Evolutionary conservation across 140 eudicot species (phyloP).

Genomic region (Cichorium intybus): DNA sequence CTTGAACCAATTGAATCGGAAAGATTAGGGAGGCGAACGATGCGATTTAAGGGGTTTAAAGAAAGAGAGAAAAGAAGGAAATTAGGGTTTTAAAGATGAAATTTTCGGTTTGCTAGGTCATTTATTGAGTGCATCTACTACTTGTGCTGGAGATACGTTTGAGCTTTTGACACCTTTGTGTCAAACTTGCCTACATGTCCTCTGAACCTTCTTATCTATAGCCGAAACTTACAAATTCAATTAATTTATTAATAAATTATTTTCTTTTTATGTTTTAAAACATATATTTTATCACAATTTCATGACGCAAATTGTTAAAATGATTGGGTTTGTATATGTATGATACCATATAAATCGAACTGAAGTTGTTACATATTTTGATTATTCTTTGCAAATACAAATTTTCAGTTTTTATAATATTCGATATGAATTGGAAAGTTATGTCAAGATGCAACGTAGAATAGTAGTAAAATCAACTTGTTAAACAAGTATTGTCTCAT

Average conservation of each 20-base stretch:
- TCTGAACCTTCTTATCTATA: conserved; percentile 24
- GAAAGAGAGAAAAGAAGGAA: conserved; percentile 5
- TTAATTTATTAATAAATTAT: not conserved
- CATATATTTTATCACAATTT: no score
- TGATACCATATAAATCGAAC: no score
- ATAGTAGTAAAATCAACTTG: not conserved
- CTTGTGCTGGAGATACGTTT: conserved; percentile 2
- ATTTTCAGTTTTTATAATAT: no score
- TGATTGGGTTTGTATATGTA: not conserved
- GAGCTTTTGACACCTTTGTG: conserved; percentile 12
- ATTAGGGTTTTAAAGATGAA: conserved; percentile 38
- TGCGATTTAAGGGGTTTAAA: conserved; percentile 23
- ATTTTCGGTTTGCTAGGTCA: conserved; percentile 23
- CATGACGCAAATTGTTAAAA: not conserved
- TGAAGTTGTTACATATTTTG: no score
- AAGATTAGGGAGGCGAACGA: conserved; percentile 22
- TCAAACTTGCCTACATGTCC: conserved; percentile 11
- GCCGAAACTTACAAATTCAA: conserved; percentile 1
- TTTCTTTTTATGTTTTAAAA: not conserved
- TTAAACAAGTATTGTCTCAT: not conserved
- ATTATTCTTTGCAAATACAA: no score
- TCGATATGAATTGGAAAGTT: no score
- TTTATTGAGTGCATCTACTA: conserved; percentile 32
- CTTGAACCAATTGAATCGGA: not conserved
- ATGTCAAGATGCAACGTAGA: no score